phyloP scores from a whole-genome alignment of 352 stramenopile species.

The Saprolegnia parasitica region DNA sequence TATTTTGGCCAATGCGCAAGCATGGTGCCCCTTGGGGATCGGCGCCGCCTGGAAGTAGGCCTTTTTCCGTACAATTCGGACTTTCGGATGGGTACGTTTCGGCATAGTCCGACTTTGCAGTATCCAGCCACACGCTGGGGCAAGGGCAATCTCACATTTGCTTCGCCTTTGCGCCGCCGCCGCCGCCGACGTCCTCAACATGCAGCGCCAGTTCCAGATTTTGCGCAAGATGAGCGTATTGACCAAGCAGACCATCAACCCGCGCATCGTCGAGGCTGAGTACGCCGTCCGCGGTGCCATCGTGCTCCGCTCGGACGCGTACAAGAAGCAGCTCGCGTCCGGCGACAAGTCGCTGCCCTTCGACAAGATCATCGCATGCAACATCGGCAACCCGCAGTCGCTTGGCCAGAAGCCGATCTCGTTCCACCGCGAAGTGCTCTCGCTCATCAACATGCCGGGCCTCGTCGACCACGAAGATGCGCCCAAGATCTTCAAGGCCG shows the following conservation, averaged over 20 bases:
- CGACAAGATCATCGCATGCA: conserved; percentile 96
- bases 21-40: background rate
- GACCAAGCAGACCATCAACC: conserved; percentile 72
- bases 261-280: conserved; percentile 67
- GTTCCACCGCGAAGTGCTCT: conserved; percentile 90
- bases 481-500: conserved; percentile 72
- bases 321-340: conserved; percentile 55
- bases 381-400: conserved; percentile 97
- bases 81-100: too few species aligned
- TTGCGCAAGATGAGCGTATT: conserved; percentile 51
- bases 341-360: conserved; percentile 76
- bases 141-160: background rate
- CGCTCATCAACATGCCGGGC: conserved; percentile 83
- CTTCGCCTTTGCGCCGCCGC: background rate
- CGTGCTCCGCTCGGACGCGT: conserved; percentile 74
- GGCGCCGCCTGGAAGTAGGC: background rate
- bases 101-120: background rate
- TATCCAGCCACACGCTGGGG: background rate
- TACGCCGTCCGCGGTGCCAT: conserved; percentile 88
- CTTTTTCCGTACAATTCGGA: background rate
- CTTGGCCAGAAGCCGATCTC: conserved; percentile 93
- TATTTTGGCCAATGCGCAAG: background rate
- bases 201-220: background rate
- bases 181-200: background rate
- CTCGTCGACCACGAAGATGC: conserved; percentile 81